Conservation (phyloP, 2,329 filamentous ascomycete genomes). For the Seiridium unicorne region DNA sequence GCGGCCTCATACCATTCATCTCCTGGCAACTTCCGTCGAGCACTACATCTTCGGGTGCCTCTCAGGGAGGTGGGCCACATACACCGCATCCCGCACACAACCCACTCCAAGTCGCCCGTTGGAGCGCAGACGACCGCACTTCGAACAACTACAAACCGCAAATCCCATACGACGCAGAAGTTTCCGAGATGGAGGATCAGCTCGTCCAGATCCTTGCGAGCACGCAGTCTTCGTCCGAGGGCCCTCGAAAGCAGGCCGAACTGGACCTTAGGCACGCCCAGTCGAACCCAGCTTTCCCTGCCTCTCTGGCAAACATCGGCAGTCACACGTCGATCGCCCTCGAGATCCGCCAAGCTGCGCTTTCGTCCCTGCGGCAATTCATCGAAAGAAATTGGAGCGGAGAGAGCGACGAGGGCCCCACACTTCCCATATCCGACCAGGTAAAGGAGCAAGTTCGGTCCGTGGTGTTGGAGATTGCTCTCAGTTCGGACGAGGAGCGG, state of each 20-base stretch:
- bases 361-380: conserved; percentile 78
- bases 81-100: background rate
- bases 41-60: background rate
- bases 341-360: conserved; percentile 77
- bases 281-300: conserved; percentile 68
- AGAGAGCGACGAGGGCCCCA: conserved; percentile 65
- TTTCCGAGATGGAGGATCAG: conserved; percentile 77
- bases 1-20: too few relatives aligned
- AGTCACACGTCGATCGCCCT: conserved; percentile 71
- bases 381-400: conserved; percentile 82
- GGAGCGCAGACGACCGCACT: background rate
- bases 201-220: conserved; percentile 84
- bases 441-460: conserved; percentile 73
- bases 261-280: conserved; percentile 73
- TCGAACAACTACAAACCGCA: background rate
- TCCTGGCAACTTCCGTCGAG: too few relatives aligned
- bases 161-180: background rate
- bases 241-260: conserved; percentile 82
- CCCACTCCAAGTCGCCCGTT: background rate
- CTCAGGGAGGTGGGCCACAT: background rate
- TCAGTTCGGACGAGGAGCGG: conserved; percentile 71
- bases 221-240: conserved; percentile 76
- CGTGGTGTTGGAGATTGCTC: conserved; percentile 73
- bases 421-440: conserved; percentile 67
- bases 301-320: conserved; percentile 78